A percentile compares a stretch with the other conserved stretches of the same genome.
These are phyloP conservation scores for Olyra latifolia DNA, from an alignment of 176 grass and related monocot genomes.

Conservation along the genomic window DNA sequence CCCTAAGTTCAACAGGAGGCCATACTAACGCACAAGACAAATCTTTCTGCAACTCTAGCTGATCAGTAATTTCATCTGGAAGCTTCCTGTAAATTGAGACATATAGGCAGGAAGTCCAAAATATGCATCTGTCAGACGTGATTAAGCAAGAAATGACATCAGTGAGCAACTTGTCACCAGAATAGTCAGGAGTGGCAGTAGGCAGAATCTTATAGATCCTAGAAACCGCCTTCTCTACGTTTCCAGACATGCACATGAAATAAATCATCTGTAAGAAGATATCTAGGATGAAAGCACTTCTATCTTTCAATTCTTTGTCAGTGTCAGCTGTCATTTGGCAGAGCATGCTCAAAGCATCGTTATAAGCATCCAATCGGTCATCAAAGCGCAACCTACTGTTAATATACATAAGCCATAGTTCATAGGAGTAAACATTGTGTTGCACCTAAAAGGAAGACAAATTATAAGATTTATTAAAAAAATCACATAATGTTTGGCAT, in stretches of 20 bases:
- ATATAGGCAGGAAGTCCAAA: slow-evolving; percentile 87
- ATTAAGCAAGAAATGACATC: slow-evolving; percentile 67
- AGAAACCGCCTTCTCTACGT: slow-evolving; percentile 61
- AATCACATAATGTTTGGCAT: slow-evolving; percentile 13
- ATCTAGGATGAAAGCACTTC: slow-evolving; percentile 82
- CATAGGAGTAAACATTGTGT: slow-evolving; percentile 84
- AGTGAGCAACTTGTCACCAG: slow-evolving; percentile 71
- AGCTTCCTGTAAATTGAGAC: slow-evolving; percentile 77
- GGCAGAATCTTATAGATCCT: slow-evolving; percentile 61
- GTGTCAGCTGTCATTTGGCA: slow-evolving; percentile 61
- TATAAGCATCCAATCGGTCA: slow-evolving; percentile 80
- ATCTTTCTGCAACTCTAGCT: slow-evolving; percentile 69
- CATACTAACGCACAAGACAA: slow-evolving; percentile 56
- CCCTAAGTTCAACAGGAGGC: slow-evolving; percentile 55
- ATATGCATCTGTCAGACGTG: slow-evolving; percentile 77
- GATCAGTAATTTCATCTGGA: slow-evolving; percentile 67
- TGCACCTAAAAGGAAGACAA: slow-evolving; percentile 89
- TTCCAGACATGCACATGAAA: slow-evolving; percentile 83
- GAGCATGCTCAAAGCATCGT: slow-evolving; percentile 72
- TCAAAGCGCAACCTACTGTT: slow-evolving; percentile 93
- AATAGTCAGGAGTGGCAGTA: slow-evolving; percentile 39
- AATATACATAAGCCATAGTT: slow-evolving; percentile 98
- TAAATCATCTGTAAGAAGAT: slow-evolving; percentile 97
- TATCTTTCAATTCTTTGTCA: slow-evolving; percentile 65
- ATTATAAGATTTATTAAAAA: slow-evolving; percentile 39